A percentile compares a stretch with the other conserved stretches of the same genome.
Evolutionary conservation across 2,329 filamentous ascomycete genomes (phyloP).

Genomic region (Macrophomina pseudophaseolina): DNA sequence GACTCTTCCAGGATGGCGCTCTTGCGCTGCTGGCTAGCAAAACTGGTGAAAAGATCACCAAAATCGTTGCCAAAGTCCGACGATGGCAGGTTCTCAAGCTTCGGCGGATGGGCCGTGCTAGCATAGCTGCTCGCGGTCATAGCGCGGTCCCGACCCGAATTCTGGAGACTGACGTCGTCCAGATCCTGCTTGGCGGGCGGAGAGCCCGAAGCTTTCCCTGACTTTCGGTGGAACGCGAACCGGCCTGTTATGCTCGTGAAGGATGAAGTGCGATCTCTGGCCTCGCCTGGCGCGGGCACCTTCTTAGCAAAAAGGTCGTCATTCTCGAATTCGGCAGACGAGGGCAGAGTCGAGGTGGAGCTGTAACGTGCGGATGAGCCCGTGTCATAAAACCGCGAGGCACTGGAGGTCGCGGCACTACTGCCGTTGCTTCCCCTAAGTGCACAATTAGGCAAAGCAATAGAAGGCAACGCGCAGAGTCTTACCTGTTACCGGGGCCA

Average conservation of each 20-base stretch:
- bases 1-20: slow-evolving; percentile 24
- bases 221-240: slow-evolving; percentile 25
- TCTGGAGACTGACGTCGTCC: slow-evolving; percentile 17
- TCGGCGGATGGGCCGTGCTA: slow-evolving; percentile 50
- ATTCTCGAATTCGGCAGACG: slow-evolving; percentile 45
- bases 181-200: slow-evolving; percentile 13
- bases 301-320: slow-evolving; percentile 34
- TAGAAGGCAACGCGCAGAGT: neutral
- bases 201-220: slow-evolving; percentile 7
- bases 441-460: slow-evolving; percentile 23
- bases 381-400: slow-evolving; percentile 42
- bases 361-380: slow-evolving; percentile 37
- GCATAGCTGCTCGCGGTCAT: slow-evolving; percentile 56
- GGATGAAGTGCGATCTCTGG: slow-evolving; percentile 22
- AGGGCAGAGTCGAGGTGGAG: slow-evolving; percentile 47
- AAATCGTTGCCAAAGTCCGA: slow-evolving; percentile 51
- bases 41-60: slow-evolving; percentile 54
- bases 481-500: slow-evolving; percentile 24
- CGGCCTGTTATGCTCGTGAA: slow-evolving; percentile 24
- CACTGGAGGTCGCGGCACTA: slow-evolving; percentile 41
- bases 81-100: slow-evolving; percentile 41
- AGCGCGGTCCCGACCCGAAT: slow-evolving; percentile 36
- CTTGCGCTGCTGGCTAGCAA: slow-evolving; percentile 44
- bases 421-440: slow-evolving; percentile 48
- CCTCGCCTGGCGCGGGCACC: slow-evolving; percentile 11